These are phyloP conservation scores for Viola pubescens DNA, from an alignment of 441 rosid species.

Conservation along the genomic window DNA sequence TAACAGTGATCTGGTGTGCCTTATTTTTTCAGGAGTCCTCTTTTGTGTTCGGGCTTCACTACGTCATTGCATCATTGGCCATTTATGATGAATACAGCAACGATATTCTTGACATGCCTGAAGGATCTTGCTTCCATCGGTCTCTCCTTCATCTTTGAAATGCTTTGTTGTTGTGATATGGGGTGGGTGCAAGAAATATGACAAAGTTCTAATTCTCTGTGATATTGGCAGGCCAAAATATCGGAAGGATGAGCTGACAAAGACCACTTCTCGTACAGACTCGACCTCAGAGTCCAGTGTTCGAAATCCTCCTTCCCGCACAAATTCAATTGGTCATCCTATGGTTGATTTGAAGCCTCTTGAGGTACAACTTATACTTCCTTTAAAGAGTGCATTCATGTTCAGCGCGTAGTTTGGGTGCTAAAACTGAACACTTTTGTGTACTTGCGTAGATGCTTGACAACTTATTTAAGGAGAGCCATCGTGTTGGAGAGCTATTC, in stretches of 20 bases:
- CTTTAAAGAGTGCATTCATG: background rate
- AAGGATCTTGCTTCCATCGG: constrained; percentile 95
- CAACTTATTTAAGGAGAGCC: constrained; percentile 53
- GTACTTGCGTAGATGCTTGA: constrained; percentile 51
- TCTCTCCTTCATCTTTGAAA: constrained; percentile 17
- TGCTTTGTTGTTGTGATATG: background rate
- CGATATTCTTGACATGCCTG: constrained; percentile 83
- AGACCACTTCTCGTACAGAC: constrained; percentile 24
- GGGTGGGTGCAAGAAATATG: background rate
- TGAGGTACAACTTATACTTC: constrained; percentile 37
- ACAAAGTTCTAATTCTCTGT: constrained; percentile 7
- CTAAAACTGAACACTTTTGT: constrained; percentile 8
- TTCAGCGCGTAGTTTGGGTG: constrained; percentile 12
- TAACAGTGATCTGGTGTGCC: constrained; percentile 1
- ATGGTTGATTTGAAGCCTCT: constrained; percentile 70
- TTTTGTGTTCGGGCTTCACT: constrained; percentile 72
- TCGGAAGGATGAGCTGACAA: constrained; percentile 29
- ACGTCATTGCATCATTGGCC: constrained; percentile 64
- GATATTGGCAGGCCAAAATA: constrained; percentile 50
- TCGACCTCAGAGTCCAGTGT: constrained; percentile 40
- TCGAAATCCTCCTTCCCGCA: constrained; percentile 39
- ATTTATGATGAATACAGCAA: constrained; percentile 92
- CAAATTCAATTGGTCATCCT: constrained; percentile 40
- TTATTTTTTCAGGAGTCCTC: constrained; percentile 78
- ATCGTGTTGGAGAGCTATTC: constrained; percentile 48